A percentile compares a stretch with the other conserved stretches of the same genome.
Conservation (phyloP, 2,329 filamentous ascomycete genomes). For the Magnaporthiopsis rhizophila region DNA sequence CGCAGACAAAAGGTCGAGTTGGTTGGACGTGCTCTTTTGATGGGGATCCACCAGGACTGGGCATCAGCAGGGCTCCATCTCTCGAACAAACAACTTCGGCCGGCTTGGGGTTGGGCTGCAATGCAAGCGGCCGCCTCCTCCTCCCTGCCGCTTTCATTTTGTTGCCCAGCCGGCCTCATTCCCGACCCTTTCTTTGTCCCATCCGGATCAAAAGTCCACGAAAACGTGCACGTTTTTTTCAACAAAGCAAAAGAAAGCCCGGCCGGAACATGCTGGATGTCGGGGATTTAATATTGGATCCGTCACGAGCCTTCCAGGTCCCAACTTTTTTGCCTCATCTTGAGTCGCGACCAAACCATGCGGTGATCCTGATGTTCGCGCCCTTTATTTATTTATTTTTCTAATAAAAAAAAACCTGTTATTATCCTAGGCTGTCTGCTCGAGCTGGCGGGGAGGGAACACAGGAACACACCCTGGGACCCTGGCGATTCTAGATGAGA, state of each 20-base stretch:
- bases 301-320: not conserved
- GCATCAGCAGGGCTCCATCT: not conserved
- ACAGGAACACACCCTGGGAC: not conserved
- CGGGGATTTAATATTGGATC: not conserved
- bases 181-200: too few relatives aligned
- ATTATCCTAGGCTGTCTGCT: not conserved
- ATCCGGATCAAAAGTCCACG: not conserved
- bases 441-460: too few relatives aligned
- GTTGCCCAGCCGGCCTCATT: not conserved
- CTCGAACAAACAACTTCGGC: not conserved
- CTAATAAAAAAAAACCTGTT: not conserved
- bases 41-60: not conserved
- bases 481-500: not conserved
- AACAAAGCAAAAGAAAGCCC: not conserved
- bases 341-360: not conserved
- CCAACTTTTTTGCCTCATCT: not conserved
- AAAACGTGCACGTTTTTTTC: not conserved
- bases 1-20: not conserved
- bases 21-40: not conserved
- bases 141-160: not conserved
- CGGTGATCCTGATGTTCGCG: not conserved
- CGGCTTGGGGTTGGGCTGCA: conserved; percentile 4
- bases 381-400: not conserved
- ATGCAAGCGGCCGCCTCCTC: not conserved
- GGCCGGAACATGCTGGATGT: not conserved